Base-by-base conservation (phyloP, 108 stramenopile species). In the Skeletonema costatum region DNA sequence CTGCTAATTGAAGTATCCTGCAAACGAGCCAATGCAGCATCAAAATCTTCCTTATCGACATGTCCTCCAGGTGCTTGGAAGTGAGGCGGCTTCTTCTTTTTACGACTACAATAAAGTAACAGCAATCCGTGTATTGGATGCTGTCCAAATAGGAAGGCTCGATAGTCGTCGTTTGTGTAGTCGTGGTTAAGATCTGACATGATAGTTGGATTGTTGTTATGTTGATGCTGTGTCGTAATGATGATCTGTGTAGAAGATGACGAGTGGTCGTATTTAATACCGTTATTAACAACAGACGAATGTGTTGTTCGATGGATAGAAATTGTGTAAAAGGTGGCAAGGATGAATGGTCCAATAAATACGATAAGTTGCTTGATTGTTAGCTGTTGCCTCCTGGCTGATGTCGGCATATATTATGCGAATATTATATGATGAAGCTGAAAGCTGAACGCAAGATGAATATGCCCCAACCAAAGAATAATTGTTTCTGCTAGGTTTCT, bases 61-160 rank as follows among this genome's bases (percentile, higher is more conserved):
- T 91, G 92, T 31, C 94, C 94, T 29, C 94, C 94, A 10, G 92
- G 92, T 21, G 88, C 53, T 75, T 95, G 94, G 78, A 82, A 92
- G 71, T 95, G 94, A 0, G 88, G 86, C 30, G 78, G 70, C 48
- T 92, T 92, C 51, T 85, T 87, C 60, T 90, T 86, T 76, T 91
- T 91, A 30, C 92, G 68, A 29, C 90, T 92, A 66, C 94, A 95
- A 50, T 92, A 86, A 10, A 95, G 66, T 21, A 95, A 64, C 19
- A 95, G 41, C 38, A 89, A 58, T 21, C 94, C 94, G 75, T 91
- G 73, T 31, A 69, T 29, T 9, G 68, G 68, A 69, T 96, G 92
- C 11, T 85, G 75, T 9, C 87, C 83, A 56, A 95, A 80, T 1
- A 87, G 19, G 80, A 95, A 95, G 8, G 85, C 88, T 60, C 88